A percentile compares a stretch with the other conserved stretches of the same genome.
These are phyloP conservation scores for Allium cepa DNA, from an alignment of 106 monocot species.

Conservation along the genomic window DNA sequence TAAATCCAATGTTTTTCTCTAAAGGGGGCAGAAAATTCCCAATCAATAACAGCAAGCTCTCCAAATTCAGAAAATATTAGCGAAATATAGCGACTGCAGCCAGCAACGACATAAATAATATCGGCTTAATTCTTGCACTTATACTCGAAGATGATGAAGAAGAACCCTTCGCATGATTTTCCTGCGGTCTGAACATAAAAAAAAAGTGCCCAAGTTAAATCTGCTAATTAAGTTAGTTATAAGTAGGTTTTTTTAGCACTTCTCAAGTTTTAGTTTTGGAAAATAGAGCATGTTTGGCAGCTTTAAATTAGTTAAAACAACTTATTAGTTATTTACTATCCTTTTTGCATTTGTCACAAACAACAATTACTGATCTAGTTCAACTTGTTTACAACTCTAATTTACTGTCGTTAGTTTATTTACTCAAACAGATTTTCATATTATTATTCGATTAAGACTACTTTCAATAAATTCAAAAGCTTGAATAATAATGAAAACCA, in stretches of 20 bases:
- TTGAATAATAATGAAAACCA: no score
- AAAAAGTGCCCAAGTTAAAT: background rate
- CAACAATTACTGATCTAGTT: background rate
- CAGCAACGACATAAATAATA: conserved; percentile 7
- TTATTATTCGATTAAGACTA: no score
- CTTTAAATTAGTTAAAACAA: background rate
- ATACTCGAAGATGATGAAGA: conserved; percentile 3
- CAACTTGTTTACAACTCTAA: no score
- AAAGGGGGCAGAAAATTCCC: conserved; percentile 3
- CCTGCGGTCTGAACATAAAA: conserved; percentile 19
- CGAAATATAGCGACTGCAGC: conserved; percentile 6
- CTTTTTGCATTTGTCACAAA: background rate
- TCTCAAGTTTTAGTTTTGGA: background rate
- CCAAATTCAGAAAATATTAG: background rate
- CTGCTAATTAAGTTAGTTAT: background rate
- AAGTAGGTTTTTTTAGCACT: background rate
- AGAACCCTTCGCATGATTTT: conserved; percentile 1
- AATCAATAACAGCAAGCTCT: background rate
- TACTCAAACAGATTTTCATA: no score
- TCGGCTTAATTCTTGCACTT: conserved; percentile 4
- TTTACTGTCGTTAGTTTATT: no score
- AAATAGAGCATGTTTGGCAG: background rate
- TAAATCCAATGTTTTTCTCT: no score
- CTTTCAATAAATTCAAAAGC: no score
- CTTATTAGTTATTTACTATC: background rate